These are phyloP conservation scores for Rhodotorula mucilaginosa DNA, from an alignment of 1,284 basidiomycete species.

Conservation along the genomic window DNA sequence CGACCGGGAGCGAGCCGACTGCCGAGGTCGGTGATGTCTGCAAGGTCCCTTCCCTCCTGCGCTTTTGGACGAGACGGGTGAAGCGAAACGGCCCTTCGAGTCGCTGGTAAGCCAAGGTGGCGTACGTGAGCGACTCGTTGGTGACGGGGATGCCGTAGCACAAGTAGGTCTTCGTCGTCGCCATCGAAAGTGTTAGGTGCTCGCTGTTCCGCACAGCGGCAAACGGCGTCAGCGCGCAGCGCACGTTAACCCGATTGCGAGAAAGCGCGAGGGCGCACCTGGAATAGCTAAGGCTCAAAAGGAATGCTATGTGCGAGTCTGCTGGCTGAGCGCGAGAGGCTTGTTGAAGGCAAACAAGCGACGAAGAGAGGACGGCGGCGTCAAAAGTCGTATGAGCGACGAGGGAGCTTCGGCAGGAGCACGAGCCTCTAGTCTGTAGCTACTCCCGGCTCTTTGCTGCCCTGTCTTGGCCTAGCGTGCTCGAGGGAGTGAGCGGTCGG, in stretches of 20 bases:
- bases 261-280: not conserved
- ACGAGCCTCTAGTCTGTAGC: no score
- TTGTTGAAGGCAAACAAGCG: no score
- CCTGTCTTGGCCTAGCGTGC: no score
- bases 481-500: no score
- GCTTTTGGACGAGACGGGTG: not conserved
- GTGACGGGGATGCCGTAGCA: conserved; percentile 2
- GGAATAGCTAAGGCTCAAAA: no score
- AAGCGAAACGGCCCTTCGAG: not conserved
- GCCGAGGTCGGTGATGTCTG: fast-evolving
- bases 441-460: no score
- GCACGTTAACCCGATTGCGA: not conserved
- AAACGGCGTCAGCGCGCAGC: not conserved
- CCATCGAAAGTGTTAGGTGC: not conserved
- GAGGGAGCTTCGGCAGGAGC: no score
- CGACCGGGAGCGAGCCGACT: not conserved
- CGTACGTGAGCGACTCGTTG: not conserved
- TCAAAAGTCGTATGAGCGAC: no score
- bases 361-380: no score
- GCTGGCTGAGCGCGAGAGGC: no score
- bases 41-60: not conserved
- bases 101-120: not conserved
- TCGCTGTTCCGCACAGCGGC: no score
- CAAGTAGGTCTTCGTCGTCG: not conserved
- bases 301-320: no score